Percentiles rank a stretch among this genome's conserved stretches.
Conservation (phyloP, 1,139 yeast species). For the Kazachstania sp. region DNA sequence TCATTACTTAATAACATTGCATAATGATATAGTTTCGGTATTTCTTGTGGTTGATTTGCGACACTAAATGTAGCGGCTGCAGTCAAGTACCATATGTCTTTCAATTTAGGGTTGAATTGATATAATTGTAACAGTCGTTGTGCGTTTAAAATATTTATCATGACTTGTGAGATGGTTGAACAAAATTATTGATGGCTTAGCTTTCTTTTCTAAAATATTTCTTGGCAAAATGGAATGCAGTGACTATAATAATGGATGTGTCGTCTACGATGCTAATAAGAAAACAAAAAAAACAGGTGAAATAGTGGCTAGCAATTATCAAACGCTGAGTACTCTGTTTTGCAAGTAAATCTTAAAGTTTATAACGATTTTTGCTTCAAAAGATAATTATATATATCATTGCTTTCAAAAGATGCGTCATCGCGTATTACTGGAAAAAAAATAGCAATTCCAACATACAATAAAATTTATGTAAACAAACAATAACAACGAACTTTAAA, state of each 20-base stretch:
- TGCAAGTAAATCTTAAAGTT: no score
- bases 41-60: constrained; percentile 72
- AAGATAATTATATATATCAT: neutral
- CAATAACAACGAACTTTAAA: no score
- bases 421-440: neutral
- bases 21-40: constrained; percentile 67
- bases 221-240: no score
- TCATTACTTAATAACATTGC: constrained; percentile 48
- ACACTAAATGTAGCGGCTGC: constrained; percentile 80
- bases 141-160: constrained; percentile 39
- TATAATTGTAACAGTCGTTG: constrained; percentile 52
- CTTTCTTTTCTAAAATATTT: no score
- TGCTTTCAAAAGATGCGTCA: neutral
- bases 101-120: constrained; percentile 42
- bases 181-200: no score
- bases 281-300: no score
- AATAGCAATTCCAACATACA: neutral
- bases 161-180: neutral
- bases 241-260: no score
- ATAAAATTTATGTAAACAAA: no score
- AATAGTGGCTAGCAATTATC: no score
- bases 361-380: no score
- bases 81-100: constrained; percentile 59
- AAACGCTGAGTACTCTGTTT: no score
- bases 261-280: no score